Evolutionary conservation across 2,329 filamentous ascomycete genomes (phyloP).

Genomic region (Chrysosporium queenslandicum): DNA sequence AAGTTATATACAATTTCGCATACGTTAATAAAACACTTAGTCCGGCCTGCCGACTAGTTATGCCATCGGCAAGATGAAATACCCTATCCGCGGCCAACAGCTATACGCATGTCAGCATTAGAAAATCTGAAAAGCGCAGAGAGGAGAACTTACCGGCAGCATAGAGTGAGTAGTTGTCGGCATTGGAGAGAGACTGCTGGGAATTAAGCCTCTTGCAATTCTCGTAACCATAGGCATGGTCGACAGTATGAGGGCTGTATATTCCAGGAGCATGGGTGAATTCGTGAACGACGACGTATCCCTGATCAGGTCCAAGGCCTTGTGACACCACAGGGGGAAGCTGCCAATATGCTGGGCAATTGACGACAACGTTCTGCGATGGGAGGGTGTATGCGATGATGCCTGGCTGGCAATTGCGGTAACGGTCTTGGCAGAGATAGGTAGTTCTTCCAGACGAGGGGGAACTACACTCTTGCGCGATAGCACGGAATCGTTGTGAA

Average conservation of each 20-base stretch:
- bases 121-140: too few relatives aligned
- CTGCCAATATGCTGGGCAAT: constrained; percentile 4
- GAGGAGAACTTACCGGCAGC: constrained; percentile 10
- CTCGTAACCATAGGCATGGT: constrained; percentile 9
- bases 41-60: too few relatives aligned
- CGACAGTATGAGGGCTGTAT: neutral
- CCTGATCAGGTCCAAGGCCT: constrained; percentile 2
- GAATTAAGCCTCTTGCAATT: neutral
- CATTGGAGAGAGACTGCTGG: constrained; percentile 5
- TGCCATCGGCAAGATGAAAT: too few relatives aligned
- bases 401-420: neutral
- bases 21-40: too few relatives aligned
- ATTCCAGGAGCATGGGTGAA: constrained; percentile 3
- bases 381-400: constrained; percentile 6
- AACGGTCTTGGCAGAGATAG: neutral
- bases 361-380: neutral
- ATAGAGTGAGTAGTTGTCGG: constrained; percentile 9
- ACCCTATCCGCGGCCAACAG: too few relatives aligned
- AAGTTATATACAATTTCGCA: too few relatives aligned
- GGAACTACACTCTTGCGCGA: neutral
- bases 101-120: too few relatives aligned
- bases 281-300: constrained; percentile 7
- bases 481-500: neutral
- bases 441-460: neutral
- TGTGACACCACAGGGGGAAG: neutral